Evolutionary conservation across 768 basidiomycete species (phyloP), one percentile per base, ranked within the genome.

Genomic region (Podaxis carcinomalis): DNA sequence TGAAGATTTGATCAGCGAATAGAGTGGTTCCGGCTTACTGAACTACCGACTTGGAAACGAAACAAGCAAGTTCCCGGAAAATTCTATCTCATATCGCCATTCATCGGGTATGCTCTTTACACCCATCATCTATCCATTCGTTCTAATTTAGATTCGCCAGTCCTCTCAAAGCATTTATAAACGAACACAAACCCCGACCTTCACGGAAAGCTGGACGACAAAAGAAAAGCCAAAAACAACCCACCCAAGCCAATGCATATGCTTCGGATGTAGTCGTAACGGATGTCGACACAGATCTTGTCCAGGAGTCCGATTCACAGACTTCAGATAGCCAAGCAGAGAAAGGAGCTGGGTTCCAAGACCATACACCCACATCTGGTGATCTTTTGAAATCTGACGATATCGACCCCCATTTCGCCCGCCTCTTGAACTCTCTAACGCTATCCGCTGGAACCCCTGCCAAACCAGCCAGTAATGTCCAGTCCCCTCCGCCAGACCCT

Each of bases 41-140:
- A 98, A 70, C 78, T 99, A 7, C 97, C 96, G 1, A 94, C 92
- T 0, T 99, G 95, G 95, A 93, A 84, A 70, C 85, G 85, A 67
- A 89, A 83, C 70, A 90, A 83, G 68, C 77, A 81, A 37, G 78
- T 76, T 60, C 80, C 79, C 14, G 88, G 90, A 44, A 94, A 91
- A 72, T 98, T 97, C 74, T 99, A 97, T 76, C 79, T 98, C 68
- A 94, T 98, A 39, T 86, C 93, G 0, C 95, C 96, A 3, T 97
- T 98, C 76, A 93, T 99, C 66, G 81, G 78, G 91, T 93, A 75
- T 58, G 83, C 74, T 57, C 56, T 54, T 53, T 51, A 42, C 51
- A 7, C 13, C 14, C 2, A 25, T 14, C 19, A 23, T 42, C 57
- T 35, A 55, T 52, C 57, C 35, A 55, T 52, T 35, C 50, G 14